Conservation (phyloP, 306 rosid species). For the Medicago arabica region DNA sequence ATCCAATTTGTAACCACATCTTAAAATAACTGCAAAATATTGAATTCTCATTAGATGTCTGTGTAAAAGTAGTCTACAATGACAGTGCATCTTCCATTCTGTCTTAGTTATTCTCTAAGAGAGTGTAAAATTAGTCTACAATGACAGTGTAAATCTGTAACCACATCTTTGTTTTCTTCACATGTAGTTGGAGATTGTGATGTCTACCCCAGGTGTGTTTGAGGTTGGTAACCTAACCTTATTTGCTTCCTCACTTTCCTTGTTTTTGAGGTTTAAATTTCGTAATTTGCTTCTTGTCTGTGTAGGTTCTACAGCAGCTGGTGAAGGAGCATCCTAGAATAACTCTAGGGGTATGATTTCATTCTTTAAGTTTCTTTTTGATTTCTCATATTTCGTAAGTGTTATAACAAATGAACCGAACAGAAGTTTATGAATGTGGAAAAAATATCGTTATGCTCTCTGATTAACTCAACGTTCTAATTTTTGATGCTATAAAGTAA, state of each 20-base stretch:
- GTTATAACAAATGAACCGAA: conserved; percentile 16
- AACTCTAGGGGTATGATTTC: conserved; percentile 65
- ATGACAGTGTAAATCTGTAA: too few relatives aligned
- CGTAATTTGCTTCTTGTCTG: conserved; percentile 36
- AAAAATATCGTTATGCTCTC: neutral
- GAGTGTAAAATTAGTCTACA: too few relatives aligned
- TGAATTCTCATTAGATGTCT: neutral
- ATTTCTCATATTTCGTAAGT: conserved; percentile 4
- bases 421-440: conserved; percentile 22
- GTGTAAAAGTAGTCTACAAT: too few relatives aligned
- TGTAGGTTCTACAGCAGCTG: conserved; percentile 75
- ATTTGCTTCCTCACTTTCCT: conserved; percentile 34
- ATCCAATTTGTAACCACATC: too few relatives aligned
- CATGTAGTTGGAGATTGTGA: conserved; percentile 85
- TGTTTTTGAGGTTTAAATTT: conserved; percentile 30
- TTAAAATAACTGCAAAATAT: neutral
- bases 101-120: too few relatives aligned
- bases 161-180: conserved; percentile 36
- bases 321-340: conserved; percentile 74
- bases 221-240: conserved; percentile 66
- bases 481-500: neutral
- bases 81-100: too few relatives aligned
- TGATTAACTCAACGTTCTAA: neutral
- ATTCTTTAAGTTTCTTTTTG: conserved; percentile 21
- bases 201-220: conserved; percentile 88